These are phyloP conservation scores for Petasospora rhodanensis DNA, from an alignment of 1,139 yeast genomes.

Conservation along the genomic window DNA sequence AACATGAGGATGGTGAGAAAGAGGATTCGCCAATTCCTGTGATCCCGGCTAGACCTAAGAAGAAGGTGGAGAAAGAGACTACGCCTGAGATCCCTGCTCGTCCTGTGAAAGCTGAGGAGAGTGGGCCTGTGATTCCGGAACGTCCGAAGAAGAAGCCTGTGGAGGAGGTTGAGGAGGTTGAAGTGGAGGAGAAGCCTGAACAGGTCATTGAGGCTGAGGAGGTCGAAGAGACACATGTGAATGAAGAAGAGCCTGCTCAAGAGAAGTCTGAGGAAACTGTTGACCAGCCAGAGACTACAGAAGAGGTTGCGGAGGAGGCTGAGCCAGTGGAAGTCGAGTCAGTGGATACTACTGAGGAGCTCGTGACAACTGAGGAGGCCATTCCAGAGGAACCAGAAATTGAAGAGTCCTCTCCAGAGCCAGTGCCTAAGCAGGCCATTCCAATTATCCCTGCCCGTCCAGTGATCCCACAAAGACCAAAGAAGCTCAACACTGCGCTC, in stretches of 20 bases:
- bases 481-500: constrained; percentile 1
- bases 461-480: constrained; percentile 16
- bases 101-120: too few species aligned
- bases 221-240: background rate
- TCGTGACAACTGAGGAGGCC: too few species aligned
- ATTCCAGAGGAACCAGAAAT: too few species aligned
- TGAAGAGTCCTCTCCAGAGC: too few species aligned
- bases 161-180: background rate
- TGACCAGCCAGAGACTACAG: background rate
- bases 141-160: constrained; percentile 5
- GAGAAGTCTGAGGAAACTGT: background rate
- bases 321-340: too few species aligned
- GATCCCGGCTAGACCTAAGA: constrained; percentile 14
- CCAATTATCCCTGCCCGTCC: constrained; percentile 20
- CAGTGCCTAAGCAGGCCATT: too few species aligned
- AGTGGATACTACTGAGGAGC: too few species aligned
- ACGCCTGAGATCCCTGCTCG: background rate
- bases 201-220: background rate
- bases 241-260: background rate
- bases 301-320: too few species aligned
- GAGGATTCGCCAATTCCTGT: constrained; percentile 8
- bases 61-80: background rate
- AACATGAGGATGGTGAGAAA: constrained; percentile 2
- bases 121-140: constrained; percentile 4
- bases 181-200: background rate